A percentile compares a stretch with the other conserved stretches of the same genome.
Conservation (phyloP, 495 filamentous ascomycete species). For the Elasticomyces elasticus region DNA sequence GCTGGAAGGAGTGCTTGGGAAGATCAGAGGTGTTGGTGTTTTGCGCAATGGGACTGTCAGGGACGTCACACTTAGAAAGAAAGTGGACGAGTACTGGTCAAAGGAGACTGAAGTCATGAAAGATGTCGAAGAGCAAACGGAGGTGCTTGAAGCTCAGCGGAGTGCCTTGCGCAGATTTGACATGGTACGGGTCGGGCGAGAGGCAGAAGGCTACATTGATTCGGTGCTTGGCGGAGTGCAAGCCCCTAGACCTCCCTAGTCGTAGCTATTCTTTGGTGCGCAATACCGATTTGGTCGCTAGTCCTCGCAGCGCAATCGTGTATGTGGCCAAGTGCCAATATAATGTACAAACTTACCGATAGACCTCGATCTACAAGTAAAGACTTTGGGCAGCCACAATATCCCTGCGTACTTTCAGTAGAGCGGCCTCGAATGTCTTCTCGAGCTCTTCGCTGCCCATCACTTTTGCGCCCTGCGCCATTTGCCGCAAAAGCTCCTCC, state of each 20-base stretch:
- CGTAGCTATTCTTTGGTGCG: neutral
- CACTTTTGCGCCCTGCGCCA: constrained; percentile 91
- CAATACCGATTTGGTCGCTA: neutral
- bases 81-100: constrained; percentile 50
- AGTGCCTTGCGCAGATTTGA: constrained; percentile 41
- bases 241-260: neutral
- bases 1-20: constrained; percentile 39
- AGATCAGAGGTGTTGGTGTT: constrained; percentile 45
- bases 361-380: constrained; percentile 50
- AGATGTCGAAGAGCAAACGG: constrained; percentile 40
- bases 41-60: constrained; percentile 50
- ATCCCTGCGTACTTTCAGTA: constrained; percentile 78
- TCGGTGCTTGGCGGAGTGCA: neutral
- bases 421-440: constrained; percentile 72
- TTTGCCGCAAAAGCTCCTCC: constrained; percentile 92
- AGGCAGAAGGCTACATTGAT: constrained; percentile 43
- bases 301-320: neutral
- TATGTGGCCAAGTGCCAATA: neutral
- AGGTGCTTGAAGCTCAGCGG: constrained; percentile 46
- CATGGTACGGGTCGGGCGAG: constrained; percentile 39
- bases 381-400: constrained; percentile 89
- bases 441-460: constrained; percentile 95
- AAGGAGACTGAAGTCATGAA: constrained; percentile 33
- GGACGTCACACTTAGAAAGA: constrained; percentile 43
- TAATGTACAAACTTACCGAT: neutral